Base-by-base conservation (phyloP, 305 asterid genomes). In the Galium porrigens region DNA sequence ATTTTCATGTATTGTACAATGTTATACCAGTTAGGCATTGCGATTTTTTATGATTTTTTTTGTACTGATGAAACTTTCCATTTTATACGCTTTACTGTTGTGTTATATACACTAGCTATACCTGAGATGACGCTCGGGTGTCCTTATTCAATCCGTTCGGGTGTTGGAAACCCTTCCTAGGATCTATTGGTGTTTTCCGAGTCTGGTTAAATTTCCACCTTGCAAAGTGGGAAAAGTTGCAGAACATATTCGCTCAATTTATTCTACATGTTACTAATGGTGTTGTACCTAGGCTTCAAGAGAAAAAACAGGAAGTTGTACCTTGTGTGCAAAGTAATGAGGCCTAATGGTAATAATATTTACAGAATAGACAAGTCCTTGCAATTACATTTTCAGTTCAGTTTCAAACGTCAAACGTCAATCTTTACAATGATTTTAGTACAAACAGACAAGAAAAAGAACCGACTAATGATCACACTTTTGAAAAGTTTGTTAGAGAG, bases 361-460 rank as follows among this genome's bases (percentile, higher is more conserved):
- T 7, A 2, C 7, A 49, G n/a, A 52, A 33, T 33, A 33, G 61
- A 59, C 53, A 1, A 48, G 41, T 59, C 41, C 41, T 12, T 44
- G 61, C 32, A 59, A 37, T 27, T 42, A 22, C 41, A 48, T 37
- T 37, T 42, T 33, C 54, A 60, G 54, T 20, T 59, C 37, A 46
- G 20, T 14, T 46, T 54, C 20, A 68, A 51, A 60, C 63, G 63
- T 15, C 68, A 51, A 56, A 29, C n/a, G n/a, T 52, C 59, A 68
- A n/a, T 25, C 61, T 49, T 46, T 33, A 37, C 68, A 51, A 7
- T 46, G 42, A 58, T 32, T 36, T 37, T 4, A 56, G 15, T 17
- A 49, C 32, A 29, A 69, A 22, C 36, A 11, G 63, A 52, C 64
- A 62, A 69, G 64, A 63, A 54, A 69, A 54, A 63, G 58, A 63